Conservation (phyloP, 345 rosid species). For the Moricandia arvensis region DNA sequence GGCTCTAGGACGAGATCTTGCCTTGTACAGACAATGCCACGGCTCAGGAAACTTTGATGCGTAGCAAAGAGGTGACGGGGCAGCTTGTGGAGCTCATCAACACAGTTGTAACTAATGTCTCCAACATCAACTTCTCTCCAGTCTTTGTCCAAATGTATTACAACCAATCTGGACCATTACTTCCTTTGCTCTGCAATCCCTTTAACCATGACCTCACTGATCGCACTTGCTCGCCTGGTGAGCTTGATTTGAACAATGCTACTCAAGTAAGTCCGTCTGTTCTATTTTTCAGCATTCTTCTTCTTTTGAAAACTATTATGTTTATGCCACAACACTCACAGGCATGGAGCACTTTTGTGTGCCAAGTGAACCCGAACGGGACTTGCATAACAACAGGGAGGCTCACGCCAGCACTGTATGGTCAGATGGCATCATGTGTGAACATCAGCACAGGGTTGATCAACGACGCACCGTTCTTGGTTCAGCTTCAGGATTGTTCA, state of each 20-base stretch:
- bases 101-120: slow-evolving; percentile 87
- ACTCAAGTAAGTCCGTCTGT: slow-evolving; percentile 53
- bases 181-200: slow-evolving; percentile 86
- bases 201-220: slow-evolving; percentile 55
- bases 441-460: slow-evolving; percentile 57
- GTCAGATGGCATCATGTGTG: slow-evolving; percentile 64
- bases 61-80: slow-evolving; percentile 70
- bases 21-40: slow-evolving; percentile 84
- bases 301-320: not conserved
- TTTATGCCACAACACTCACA: slow-evolving; percentile 25
- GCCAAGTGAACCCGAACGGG: slow-evolving; percentile 68
- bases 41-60: slow-evolving; percentile 65
- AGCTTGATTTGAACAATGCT: slow-evolving; percentile 74
- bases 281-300: not conserved
- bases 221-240: slow-evolving; percentile 68
- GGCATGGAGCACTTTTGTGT: slow-evolving; percentile 73
- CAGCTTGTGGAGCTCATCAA: slow-evolving; percentile 79
- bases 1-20: slow-evolving; percentile 78
- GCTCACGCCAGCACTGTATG: slow-evolving; percentile 62
- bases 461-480: slow-evolving; percentile 63
- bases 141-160: slow-evolving; percentile 65
- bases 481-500: slow-evolving; percentile 72
- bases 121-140: slow-evolving; percentile 91
- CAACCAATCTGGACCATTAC: slow-evolving; percentile 89
- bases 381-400: slow-evolving; percentile 73